These are phyloP conservation scores for Neopestalotiopsis sp. DNA, from an alignment of 2,329 filamentous ascomycete genomes.

Conservation along the genomic window DNA sequence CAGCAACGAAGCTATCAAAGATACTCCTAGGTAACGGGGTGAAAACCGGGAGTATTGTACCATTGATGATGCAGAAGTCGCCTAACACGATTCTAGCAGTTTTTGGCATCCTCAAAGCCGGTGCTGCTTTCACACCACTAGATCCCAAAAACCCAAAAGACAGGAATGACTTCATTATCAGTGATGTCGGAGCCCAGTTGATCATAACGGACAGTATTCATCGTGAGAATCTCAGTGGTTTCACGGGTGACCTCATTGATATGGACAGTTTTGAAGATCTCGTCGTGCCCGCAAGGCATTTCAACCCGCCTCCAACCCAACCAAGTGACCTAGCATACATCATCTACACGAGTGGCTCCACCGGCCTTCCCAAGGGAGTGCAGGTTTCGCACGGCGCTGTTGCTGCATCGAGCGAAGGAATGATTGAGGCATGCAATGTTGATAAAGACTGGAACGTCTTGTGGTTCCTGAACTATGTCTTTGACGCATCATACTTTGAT, in stretches of 20 bases:
- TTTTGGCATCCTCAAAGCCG: constrained; percentile 34
- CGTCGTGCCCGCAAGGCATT: neutral
- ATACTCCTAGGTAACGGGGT: constrained; percentile 22
- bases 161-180: constrained; percentile 25
- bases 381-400: constrained; percentile 35
- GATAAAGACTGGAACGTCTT: neutral
- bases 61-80: constrained; percentile 31
- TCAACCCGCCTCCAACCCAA: neutral
- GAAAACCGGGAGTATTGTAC: constrained; percentile 23
- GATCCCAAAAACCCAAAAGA: constrained; percentile 30
- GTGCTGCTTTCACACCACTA: constrained; percentile 35
- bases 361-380: constrained; percentile 55
- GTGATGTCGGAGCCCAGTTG: constrained; percentile 19
- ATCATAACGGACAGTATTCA: neutral
- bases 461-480: constrained; percentile 40
- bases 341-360: constrained; percentile 57
- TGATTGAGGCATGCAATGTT: constrained; percentile 23
- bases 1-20: constrained; percentile 17
- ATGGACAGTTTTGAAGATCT: neutral
- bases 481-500: constrained; percentile 44
- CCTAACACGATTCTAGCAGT: constrained; percentile 27
- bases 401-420: constrained; percentile 22
- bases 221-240: neutral
- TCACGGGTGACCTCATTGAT: neutral
- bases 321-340: constrained; percentile 35